Evolutionary conservation across 2,329 filamentous ascomycete species (phyloP).

Genomic region (Alternaria atra): DNA sequence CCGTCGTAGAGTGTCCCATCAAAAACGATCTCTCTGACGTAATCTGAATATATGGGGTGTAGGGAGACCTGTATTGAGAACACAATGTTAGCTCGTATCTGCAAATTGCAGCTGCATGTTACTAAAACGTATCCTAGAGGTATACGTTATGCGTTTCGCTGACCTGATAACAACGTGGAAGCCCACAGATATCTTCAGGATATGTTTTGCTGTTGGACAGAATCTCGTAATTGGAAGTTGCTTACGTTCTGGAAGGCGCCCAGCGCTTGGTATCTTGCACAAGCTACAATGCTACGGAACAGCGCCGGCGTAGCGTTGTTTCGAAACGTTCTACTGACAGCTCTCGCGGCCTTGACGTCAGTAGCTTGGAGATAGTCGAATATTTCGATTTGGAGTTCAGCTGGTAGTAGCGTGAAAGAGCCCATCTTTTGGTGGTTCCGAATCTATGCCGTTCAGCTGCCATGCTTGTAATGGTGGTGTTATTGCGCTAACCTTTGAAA

Average conservation of each 20-base stretch:
- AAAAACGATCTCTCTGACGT: conserved; percentile 45
- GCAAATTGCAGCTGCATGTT: neutral
- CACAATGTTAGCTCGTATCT: neutral
- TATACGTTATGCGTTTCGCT: neutral
- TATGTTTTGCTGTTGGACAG: neutral
- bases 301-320: conserved; percentile 36
- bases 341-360: conserved; percentile 38
- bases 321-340: conserved; percentile 28
- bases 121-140: neutral
- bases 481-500: neutral
- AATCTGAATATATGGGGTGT: conserved; percentile 33
- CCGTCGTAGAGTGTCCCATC: conserved; percentile 38
- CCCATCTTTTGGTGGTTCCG: conserved; percentile 5
- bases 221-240: neutral
- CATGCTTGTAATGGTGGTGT: neutral
- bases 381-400: conserved; percentile 42
- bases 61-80: conserved; percentile 13
- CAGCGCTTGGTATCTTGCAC: conserved; percentile 42
- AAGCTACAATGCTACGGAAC: conserved; percentile 37
- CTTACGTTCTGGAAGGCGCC: conserved; percentile 37
- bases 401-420: conserved; percentile 29
- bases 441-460: neutral
- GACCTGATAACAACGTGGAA: neutral
- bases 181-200: neutral
- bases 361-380: conserved; percentile 32